These are phyloP conservation scores for Diaporthe aspalathi DNA, from an alignment of 2,329 filamentous ascomycete genomes.

Conservation along the genomic window DNA sequence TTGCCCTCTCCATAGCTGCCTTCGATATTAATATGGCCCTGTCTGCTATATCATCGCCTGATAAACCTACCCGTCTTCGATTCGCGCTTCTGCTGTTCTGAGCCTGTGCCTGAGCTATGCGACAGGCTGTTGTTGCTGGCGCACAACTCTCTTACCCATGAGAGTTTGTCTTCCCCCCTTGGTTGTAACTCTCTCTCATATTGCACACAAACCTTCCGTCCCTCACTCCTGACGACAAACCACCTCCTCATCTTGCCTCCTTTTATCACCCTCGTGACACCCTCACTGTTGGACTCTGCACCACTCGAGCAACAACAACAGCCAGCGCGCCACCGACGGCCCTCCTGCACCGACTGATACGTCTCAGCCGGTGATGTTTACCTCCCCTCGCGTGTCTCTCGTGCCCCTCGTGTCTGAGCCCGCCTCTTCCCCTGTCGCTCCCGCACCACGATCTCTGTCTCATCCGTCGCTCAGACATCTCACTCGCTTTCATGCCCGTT, in stretches of 20 bases:
- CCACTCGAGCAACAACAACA: slow-evolving; percentile 25
- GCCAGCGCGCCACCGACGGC: slow-evolving; percentile 3
- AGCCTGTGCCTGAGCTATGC: background rate
- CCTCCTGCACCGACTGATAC: slow-evolving; percentile 21
- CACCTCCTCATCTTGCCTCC: background rate
- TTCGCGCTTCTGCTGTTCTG: background rate
- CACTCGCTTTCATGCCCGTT: slow-evolving; percentile 10
- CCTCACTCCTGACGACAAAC: background rate
- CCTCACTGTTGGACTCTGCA: slow-evolving; percentile 27
- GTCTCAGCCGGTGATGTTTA: slow-evolving; percentile 32
- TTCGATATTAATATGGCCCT: slow-evolving; percentile 15
- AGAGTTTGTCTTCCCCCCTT: slow-evolving; percentile 17
- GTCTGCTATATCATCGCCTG: slow-evolving; percentile 27
- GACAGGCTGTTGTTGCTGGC: slow-evolving; percentile 16
- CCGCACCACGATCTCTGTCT: slow-evolving; percentile 34
- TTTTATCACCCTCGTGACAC: slow-evolving; percentile 37
- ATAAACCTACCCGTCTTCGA: slow-evolving; percentile 3
- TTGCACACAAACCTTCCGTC: slow-evolving; percentile 1
- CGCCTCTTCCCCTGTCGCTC: slow-evolving; percentile 28
- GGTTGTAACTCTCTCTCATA: slow-evolving; percentile 14
- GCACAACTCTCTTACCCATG: slow-evolving; percentile 10
- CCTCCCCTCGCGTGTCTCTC: slow-evolving; percentile 14
- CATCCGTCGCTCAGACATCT: slow-evolving; percentile 29
- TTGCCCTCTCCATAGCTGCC: background rate
- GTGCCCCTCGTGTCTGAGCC: slow-evolving; percentile 30